A percentile compares a stretch with the other conserved stretches of the same genome.
Evolutionary conservation across 176 grass and related monocot species (phyloP).

Genomic region (Oryza longistaminata): DNA sequence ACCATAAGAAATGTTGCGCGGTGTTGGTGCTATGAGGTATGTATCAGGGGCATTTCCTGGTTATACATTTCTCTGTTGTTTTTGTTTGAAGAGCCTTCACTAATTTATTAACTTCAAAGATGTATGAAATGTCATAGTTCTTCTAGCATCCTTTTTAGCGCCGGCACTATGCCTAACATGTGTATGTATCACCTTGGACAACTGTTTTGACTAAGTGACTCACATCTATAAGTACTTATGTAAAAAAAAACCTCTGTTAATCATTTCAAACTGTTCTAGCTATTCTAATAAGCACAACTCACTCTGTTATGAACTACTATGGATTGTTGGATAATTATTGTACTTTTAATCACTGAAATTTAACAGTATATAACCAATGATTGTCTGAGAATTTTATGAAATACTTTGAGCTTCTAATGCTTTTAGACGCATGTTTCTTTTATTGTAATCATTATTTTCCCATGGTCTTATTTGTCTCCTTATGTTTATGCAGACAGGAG

Average conservation of each 20-base stretch:
- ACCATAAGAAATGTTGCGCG: conserved; percentile 90
- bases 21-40: conserved; percentile 98
- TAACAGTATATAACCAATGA: background rate
- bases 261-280: background rate
- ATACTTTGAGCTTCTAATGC: conserved; percentile 3
- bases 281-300: background rate
- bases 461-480: background rate
- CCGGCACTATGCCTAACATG: background rate
- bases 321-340: background rate
- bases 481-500: conserved; percentile 68
- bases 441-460: background rate
- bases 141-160: background rate
- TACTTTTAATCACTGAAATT: conserved; percentile 23
- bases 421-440: conserved; percentile 1
- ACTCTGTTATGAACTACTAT: background rate
- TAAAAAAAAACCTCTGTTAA: background rate
- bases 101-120: background rate
- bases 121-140: background rate
- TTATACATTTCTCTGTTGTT: background rate
- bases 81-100: background rate
- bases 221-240: conserved; percentile 11
- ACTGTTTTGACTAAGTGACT: background rate
- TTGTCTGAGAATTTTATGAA: background rate
- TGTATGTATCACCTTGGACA: conserved; percentile 4
- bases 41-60: conserved; percentile 21